Conservation (phyloP, 345 rosid species). For the Lepidium sativum region DNA sequence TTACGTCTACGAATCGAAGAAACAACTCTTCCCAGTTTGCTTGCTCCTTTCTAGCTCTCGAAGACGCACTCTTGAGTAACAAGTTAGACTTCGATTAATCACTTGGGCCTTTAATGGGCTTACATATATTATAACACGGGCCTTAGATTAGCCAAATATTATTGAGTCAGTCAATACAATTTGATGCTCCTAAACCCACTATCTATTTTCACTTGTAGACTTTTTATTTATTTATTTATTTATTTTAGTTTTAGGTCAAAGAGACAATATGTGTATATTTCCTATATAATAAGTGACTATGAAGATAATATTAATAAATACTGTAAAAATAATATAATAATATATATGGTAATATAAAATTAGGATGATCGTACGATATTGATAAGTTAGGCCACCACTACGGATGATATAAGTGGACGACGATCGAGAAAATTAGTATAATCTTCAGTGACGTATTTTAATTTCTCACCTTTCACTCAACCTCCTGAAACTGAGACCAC, state of each 20-base stretch:
- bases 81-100: background rate
- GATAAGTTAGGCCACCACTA: constrained; percentile 32
- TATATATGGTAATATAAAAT: constrained; percentile 5
- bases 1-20: constrained; percentile 1
- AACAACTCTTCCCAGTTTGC: background rate
- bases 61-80: constrained; percentile 10
- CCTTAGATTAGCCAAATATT: background rate
- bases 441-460: background rate
- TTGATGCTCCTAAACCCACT: background rate
- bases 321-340: background rate
- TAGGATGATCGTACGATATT: constrained; percentile 7
- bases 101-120: constrained; percentile 3
- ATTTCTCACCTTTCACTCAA: background rate
- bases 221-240: no score
- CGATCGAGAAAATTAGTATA: background rate
- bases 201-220: background rate
- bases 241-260: no score
- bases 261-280: no score
- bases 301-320: constrained; percentile 10
- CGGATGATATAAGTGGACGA: constrained; percentile 21
- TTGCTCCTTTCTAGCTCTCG: background rate
- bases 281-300: background rate
- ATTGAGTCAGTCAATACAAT: background rate
- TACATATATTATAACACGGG: background rate
- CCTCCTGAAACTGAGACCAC: constrained; percentile 6